Base-by-base conservation (phyloP, 805 yeast species). In the Schwanniomyces sp. region DNA sequence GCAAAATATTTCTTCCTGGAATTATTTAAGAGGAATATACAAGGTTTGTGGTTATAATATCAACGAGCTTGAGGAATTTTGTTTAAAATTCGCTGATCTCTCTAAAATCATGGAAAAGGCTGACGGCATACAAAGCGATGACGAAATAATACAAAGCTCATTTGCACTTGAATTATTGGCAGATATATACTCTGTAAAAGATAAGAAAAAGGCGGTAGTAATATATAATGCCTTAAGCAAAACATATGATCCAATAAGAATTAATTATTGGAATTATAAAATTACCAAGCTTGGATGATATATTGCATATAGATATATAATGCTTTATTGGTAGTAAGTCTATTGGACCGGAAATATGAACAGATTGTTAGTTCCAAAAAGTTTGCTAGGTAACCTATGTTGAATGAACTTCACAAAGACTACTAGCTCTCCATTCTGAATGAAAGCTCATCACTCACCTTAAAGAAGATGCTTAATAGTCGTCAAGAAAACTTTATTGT, bases 1-100 rank as follows among this genome's bases (percentile, higher is more conserved):
- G 0, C 89, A 87, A 40, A 92, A 94, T 61, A 83, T 86, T 40
- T 83, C 95, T 6, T 70, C 87, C 0, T 92, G 98, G 99, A 85
- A 86, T 57, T 94, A 92, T 61, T 63, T 91, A 14, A 60, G 64
- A 7, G 96, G 92, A 1, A 54, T 88, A 0, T 74, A 76, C 55
- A 48, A 51, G 18, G 57, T 55, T 39, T 55, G 53, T 40, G 40
- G 49, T 18, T 43, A 48, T 9, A 66, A 68, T 12, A 53, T 80
- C 7, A 38, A 48, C 0, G 74, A 68, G 0, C 60, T 85, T 32
- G 72, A 80, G 47, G 58, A 52, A 1, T 80, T 85, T 47, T 80
- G 82, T 25, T 37, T 52, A 10, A 50, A 61, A 14, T 82, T 74
- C 56, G 79, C 79, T 18, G 52, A 57, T 38, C 25, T 54, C 5